Percentiles rank a stretch among this genome's conserved stretches.
phyloP scores from a whole-genome alignment of 2,329 filamentous ascomycete species.

The Fusarium sp. region DNA sequence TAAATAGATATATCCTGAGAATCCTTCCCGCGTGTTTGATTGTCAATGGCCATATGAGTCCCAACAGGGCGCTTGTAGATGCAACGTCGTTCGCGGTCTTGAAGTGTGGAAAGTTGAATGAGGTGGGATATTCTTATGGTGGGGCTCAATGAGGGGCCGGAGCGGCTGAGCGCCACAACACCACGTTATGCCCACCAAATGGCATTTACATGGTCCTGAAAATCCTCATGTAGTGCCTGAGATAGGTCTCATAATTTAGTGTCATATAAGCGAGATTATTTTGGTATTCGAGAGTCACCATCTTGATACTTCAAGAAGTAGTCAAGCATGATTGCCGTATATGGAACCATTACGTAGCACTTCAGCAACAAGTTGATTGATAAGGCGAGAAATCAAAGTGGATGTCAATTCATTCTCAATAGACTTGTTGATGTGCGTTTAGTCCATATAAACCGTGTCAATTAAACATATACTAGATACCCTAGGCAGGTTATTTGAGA shows the following conservation, averaged over 20 bases:
- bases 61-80: neutral
- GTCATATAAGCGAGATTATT: neutral
- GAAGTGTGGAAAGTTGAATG: constrained; percentile 26
- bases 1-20: neutral
- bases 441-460: neutral
- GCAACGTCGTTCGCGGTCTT: constrained; percentile 14
- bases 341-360: neutral
- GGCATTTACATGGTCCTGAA: neutral
- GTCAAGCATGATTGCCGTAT: neutral
- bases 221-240: neutral
- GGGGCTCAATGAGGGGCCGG: constrained; percentile 22
- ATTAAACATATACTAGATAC: neutral
- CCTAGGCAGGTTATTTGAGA: neutral
- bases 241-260: neutral
- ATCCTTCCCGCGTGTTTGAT: neutral
- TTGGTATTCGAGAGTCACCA: neutral
- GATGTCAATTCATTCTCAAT: neutral
- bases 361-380: neutral
- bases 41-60: neutral
- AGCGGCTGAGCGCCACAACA: constrained; percentile 20
- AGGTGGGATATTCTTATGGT: constrained; percentile 31
- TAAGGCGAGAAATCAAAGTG: neutral
- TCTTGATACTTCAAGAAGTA: neutral
- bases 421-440: neutral
- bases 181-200: neutral